These are phyloP conservation scores for Taxawa tesnikishii DNA, from an alignment of 2,329 filamentous ascomycete species.

Conservation along the genomic window DNA sequence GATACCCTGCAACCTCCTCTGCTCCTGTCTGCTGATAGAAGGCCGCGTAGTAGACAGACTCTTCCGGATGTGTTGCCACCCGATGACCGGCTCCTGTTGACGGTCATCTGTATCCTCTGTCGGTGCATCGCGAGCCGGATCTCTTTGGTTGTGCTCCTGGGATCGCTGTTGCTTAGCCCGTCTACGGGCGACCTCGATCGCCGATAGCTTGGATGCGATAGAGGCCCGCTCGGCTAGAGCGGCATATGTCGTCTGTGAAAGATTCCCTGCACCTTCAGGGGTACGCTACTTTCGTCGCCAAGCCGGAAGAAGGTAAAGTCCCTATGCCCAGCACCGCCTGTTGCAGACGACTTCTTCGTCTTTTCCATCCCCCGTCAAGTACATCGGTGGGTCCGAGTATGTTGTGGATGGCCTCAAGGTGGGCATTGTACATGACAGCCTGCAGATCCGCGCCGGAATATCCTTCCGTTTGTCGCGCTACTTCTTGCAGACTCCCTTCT, in stretches of 20 bases:
- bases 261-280: constrained; percentile 20
- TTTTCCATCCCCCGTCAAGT: constrained; percentile 19
- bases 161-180: constrained; percentile 44
- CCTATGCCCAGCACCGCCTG: constrained; percentile 14
- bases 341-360: constrained; percentile 17
- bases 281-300: constrained; percentile 40
- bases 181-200: constrained; percentile 60
- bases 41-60: constrained; percentile 66
- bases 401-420: constrained; percentile 93
- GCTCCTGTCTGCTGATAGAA: constrained; percentile 72
- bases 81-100: constrained; percentile 62
- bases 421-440: constrained; percentile 88
- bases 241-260: constrained; percentile 39
- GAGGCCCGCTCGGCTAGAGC: constrained; percentile 63
- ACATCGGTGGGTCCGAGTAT: constrained; percentile 47
- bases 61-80: constrained; percentile 70
- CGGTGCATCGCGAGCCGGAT: neutral
- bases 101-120: constrained; percentile 9
- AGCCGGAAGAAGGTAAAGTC: constrained; percentile 79
- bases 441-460: constrained; percentile 93
- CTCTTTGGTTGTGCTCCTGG: neutral
- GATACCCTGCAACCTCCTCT: constrained; percentile 60
- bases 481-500: constrained; percentile 43
- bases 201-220: constrained; percentile 70
- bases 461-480: constrained; percentile 71